Conservation (phyloP, 768 basidiomycete species). For the Mrakia gelida region DNA sequence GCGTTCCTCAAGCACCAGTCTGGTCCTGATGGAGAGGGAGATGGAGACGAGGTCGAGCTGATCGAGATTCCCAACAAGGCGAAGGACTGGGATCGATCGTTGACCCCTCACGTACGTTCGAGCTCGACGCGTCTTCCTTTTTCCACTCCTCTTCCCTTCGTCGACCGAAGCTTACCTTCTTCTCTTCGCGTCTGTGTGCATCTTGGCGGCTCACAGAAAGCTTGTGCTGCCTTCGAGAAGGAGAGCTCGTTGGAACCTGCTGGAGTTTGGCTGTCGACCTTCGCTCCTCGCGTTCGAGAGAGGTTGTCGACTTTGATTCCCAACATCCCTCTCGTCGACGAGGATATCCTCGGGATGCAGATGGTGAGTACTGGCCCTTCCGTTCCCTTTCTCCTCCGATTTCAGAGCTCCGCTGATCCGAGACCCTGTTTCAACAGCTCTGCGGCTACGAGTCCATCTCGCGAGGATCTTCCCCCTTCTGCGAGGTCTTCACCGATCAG, state of each 20-base stretch:
- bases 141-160: neutral
- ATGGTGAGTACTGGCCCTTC: conserved; percentile 39
- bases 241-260: conserved; percentile 42
- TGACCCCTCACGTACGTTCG: conserved; percentile 44
- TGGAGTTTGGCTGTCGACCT: conserved; percentile 43
- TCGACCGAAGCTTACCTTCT: neutral
- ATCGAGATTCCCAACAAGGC: conserved; percentile 46
- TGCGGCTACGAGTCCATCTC: conserved; percentile 46
- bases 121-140: too few relatives aligned
- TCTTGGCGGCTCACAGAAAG: conserved; percentile 38
- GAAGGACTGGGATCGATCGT: conserved; percentile 43
- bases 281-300: conserved; percentile 39
- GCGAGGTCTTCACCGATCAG: conserved; percentile 45
- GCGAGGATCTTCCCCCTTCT: conserved; percentile 41
- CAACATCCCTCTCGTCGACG: conserved; percentile 36
- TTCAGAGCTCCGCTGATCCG: neutral
- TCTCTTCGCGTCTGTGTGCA: neutral
- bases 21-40: conserved; percentile 45
- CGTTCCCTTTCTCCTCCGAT: neutral
- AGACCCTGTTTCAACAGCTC: conserved; percentile 33
- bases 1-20: conserved; percentile 45
- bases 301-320: conserved; percentile 36
- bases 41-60: conserved; percentile 41
- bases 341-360: conserved; percentile 47
- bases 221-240: conserved; percentile 47